These are phyloP conservation scores for Yamadazyma scolyti DNA, from an alignment of 805 yeast species.

Conservation along the genomic window DNA sequence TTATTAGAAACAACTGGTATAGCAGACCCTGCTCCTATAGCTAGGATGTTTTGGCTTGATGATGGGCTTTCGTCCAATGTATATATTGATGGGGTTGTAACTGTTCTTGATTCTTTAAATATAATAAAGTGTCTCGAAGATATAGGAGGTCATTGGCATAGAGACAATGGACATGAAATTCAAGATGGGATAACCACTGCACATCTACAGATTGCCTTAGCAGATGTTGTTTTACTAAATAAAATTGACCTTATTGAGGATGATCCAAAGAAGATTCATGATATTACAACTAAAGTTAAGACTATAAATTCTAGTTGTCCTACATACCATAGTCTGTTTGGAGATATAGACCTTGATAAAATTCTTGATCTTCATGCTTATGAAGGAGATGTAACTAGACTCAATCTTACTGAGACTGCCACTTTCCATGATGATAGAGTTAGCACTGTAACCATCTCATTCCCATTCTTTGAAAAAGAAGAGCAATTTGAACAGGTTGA, in stretches of 20 bases:
- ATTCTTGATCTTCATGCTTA: constrained; percentile 81
- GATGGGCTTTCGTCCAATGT: constrained; percentile 81
- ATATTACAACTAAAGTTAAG: constrained; percentile 37
- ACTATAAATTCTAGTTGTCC: constrained; percentile 70
- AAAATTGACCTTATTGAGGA: constrained; percentile 57
- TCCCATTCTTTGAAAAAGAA: constrained; percentile 37
- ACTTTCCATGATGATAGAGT: constrained; percentile 39
- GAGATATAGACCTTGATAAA: constrained; percentile 64
- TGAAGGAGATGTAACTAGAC: constrained; percentile 32
- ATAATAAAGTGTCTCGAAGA: constrained; percentile 67
- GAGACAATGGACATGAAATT: constrained; percentile 29
- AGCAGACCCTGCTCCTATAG: constrained; percentile 97
- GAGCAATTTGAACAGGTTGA: constrained; percentile 49
- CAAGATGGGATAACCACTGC: constrained; percentile 67
- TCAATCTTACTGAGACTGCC: constrained; percentile 10
- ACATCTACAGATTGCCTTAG: constrained; percentile 83
- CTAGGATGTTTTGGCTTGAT: constrained; percentile 96
- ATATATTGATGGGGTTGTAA: constrained; percentile 85
- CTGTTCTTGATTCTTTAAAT: constrained; percentile 77
- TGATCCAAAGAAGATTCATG: constrained; percentile 14
- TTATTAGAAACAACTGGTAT: constrained; percentile 91
- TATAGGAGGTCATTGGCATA: constrained; percentile 67
- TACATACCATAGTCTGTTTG: constrained; percentile 62
- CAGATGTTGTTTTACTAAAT: constrained; percentile 78
- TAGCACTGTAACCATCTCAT: constrained; percentile 34